Percentiles rank a stretch among this genome's conserved stretches.
Conservation (phyloP, 176 grass and related monocot species). For the Eleusine indica region DNA sequence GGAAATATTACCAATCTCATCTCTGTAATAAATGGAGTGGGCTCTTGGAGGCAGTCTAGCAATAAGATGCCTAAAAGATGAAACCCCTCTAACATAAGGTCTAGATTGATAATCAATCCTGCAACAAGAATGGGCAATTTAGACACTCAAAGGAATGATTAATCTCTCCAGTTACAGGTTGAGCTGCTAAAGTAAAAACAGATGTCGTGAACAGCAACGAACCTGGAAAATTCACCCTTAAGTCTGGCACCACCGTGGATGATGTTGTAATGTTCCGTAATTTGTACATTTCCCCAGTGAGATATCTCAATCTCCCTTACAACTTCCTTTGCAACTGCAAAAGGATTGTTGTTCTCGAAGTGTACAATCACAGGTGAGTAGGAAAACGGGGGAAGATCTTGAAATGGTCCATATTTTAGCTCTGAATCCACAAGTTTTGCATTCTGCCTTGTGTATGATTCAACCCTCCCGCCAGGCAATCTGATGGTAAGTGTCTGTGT, state of each 20-base stretch:
- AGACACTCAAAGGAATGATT: conserved; percentile 7
- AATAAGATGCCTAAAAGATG: conserved; percentile 89
- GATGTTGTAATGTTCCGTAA: conserved; percentile 92
- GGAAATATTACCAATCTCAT: conserved; percentile 99
- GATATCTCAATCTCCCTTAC: conserved; percentile 95
- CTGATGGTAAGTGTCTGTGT: conserved; percentile 81
- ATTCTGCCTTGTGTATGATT: conserved; percentile 88
- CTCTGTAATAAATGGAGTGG: conserved; percentile 98
- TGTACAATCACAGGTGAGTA: conserved; percentile 74
- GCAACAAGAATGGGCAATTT: conserved; percentile 39
- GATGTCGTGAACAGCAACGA: conserved; percentile 23
- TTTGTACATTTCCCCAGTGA: conserved; percentile 91
- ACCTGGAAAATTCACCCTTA: conserved; percentile 99
- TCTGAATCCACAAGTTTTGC: conserved; percentile 76
- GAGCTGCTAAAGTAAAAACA: conserved; percentile 10
- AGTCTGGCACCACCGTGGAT: conserved; percentile 84
- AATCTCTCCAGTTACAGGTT: conserved; percentile 2
- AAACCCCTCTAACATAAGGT: conserved; percentile 71
- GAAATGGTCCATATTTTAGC: conserved; percentile 86
- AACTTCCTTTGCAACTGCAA: conserved; percentile 84
- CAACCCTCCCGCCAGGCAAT: conserved; percentile 85
- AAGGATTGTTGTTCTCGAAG: conserved; percentile 98
- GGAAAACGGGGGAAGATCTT: conserved; percentile 74
- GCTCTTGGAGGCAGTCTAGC: conserved; percentile 81
- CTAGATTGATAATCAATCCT: conserved; percentile 95